Percentiles rank a stretch among this genome's conserved stretches.
Conservation (phyloP, 1,284 basidiomycete genomes). For the Cerrena zonata region DNA sequence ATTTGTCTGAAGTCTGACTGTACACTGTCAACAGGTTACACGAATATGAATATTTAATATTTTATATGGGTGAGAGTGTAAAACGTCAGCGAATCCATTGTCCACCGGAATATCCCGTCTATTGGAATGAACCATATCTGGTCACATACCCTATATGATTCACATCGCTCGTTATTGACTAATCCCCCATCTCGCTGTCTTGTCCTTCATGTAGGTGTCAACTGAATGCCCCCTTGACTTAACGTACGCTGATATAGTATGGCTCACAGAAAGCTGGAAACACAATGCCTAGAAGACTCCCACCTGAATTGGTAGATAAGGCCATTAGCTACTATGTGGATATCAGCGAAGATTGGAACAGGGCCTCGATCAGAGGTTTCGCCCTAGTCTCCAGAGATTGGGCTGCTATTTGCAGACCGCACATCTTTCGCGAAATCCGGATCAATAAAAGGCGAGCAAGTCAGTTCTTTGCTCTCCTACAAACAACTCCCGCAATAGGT, state of each 20-base stretch:
- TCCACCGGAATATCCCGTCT: background rate
- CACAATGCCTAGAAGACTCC: background rate
- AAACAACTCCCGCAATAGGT: background rate
- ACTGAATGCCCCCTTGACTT: too few relatives aligned
- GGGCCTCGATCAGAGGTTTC: background rate
- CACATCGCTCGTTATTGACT: too few relatives aligned
- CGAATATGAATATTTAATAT: too few relatives aligned
- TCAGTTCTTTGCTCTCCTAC: background rate
- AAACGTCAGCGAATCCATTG: too few relatives aligned
- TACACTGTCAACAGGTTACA: too few relatives aligned
- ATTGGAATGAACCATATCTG: too few relatives aligned
- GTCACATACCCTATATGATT: too few relatives aligned
- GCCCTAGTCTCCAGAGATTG: background rate
- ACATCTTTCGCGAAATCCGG: background rate
- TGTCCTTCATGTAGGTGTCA: too few relatives aligned
- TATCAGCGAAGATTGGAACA: too few relatives aligned
- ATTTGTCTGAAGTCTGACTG: too few relatives aligned
- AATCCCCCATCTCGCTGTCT: too few relatives aligned
- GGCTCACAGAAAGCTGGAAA: background rate
- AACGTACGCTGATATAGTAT: background rate
- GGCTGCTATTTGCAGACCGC: background rate
- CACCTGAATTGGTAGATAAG: background rate
- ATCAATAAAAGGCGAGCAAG: background rate
- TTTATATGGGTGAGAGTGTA: too few relatives aligned
- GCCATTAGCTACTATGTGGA: background rate